Conservation (phyloP, 306 rosid genomes). For the Corylus americana region DNA sequence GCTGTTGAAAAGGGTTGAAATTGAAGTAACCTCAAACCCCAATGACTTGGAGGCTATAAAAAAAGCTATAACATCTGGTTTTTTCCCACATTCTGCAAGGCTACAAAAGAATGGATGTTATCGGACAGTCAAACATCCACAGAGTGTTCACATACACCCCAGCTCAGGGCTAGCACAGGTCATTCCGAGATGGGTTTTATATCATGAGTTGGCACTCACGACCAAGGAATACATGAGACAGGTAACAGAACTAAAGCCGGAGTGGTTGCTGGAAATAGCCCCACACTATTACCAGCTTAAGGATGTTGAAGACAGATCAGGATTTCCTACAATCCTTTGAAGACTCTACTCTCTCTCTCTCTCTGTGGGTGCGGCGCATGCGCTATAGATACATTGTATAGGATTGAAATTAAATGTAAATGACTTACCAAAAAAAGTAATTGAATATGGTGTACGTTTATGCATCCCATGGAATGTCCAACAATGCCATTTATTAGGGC, state of each 20-base stretch:
- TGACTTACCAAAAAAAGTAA: too few species aligned
- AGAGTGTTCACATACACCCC: slow-evolving; percentile 92
- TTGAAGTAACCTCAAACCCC: slow-evolving; percentile 64
- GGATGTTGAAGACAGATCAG: slow-evolving; percentile 71
- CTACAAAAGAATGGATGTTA: slow-evolving; percentile 87
- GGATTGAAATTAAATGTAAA: too few species aligned
- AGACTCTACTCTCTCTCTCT: slow-evolving; percentile 61
- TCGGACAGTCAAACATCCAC: slow-evolving; percentile 72
- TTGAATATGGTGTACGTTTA: too few species aligned
- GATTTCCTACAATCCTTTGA: slow-evolving; percentile 31
- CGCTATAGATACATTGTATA: neutral
- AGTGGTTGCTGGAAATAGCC: slow-evolving; percentile 93
- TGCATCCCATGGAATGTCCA: too few species aligned
- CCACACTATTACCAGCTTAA: slow-evolving; percentile 93
- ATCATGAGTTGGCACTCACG: slow-evolving; percentile 89
- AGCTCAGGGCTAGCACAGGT: slow-evolving; percentile 88
- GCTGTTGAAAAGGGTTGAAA: slow-evolving; percentile 89
- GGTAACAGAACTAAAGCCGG: slow-evolving; percentile 87
- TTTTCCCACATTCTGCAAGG: slow-evolving; percentile 78
- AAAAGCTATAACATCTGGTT: slow-evolving; percentile 94
- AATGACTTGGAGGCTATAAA: slow-evolving; percentile 72
- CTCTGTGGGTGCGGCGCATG: too few species aligned
- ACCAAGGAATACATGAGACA: slow-evolving; percentile 96
- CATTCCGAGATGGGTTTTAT: slow-evolving; percentile 90
- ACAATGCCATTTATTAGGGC: too few species aligned